Evolutionary conservation across 495 filamentous ascomycete genomes (phyloP), one percentile per base, ranked within the genome.

Genomic region (Xylaria sp.): DNA sequence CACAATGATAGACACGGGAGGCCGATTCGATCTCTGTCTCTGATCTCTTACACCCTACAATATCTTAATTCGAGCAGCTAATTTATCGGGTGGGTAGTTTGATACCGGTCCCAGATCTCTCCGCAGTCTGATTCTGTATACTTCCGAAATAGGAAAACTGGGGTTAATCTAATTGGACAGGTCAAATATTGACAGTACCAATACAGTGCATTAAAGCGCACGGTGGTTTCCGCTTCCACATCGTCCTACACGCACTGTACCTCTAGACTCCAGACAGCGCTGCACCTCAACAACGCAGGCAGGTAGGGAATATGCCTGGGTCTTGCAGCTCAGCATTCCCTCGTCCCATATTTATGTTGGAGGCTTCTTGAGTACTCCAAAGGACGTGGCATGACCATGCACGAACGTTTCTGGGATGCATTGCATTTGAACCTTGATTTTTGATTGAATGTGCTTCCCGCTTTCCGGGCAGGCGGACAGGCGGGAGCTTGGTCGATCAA

Each of bases 401-500:
- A 50, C 62, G 19, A 50, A 43, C 62, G 44, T 65, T 65, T 50
- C 29, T 48, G 31, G 62, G n/a, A 52, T 52, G 62, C 62, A 67
- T 67, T 53, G 35, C 41, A 41, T 50, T 53, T 21, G n/a, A 55
- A 40, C 55, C 48, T 55, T 55, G 64, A 35, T 40, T 67, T 40
- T 55, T 17, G 19, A 55, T n/a, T 67, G 46, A 29, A 48, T 67
- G 64, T 48, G 62, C 26, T 37, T 43, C 64, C 64, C 64, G 46
- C 48, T 46, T 55, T 48, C 46, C 59, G 59, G 59, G 35, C 59
- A 29, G 14, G 41, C 52, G 17, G 57, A 55, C 65, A 57, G 65
- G 21, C 65, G 65, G 65, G 50, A 68, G 52, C 66, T 61, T 26
- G 46, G 66, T 68, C 55, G 66, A 68, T 68, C 66, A 68, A 68